Conservation (phyloP, 768 basidiomycete species). For the Pleurotus citrinopileatus region DNA sequence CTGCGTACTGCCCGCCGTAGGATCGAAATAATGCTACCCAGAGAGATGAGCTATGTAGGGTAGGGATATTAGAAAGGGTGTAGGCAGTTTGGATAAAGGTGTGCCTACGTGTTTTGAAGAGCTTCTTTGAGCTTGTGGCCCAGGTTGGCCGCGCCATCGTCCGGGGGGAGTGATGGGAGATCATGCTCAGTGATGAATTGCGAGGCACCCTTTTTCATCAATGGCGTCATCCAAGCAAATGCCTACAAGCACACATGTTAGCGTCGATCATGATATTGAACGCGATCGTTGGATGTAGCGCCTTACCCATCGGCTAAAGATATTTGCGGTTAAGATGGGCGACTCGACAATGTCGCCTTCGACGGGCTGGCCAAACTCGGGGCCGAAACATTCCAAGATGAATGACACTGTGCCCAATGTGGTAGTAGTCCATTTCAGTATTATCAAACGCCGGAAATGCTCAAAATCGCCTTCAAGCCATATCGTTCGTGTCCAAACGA, state of each 20-base stretch:
- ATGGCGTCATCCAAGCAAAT: constrained; percentile 83
- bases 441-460: constrained; percentile 32
- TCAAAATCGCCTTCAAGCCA: constrained; percentile 25
- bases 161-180: constrained; percentile 66
- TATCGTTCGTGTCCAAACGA: constrained; percentile 62
- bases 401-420: constrained; percentile 54
- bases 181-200: constrained; percentile 82
- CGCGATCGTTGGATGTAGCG: background rate
- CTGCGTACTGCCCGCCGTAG: constrained; percentile 74
- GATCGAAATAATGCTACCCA: constrained; percentile 74
- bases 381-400: constrained; percentile 65
- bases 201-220: constrained; percentile 66
- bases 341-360: constrained; percentile 50
- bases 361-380: constrained; percentile 40
- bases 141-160: constrained; percentile 70
- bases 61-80: background rate
- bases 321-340: constrained; percentile 73
- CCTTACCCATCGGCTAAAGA: constrained; percentile 70
- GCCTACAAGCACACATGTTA: constrained; percentile 34
- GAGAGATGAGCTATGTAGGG: constrained; percentile 50
- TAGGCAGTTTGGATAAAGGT: background rate
- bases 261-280: background rate
- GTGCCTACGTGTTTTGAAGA: constrained; percentile 60
- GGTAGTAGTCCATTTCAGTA: constrained; percentile 40
- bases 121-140: constrained; percentile 58